A percentile compares a stretch with the other conserved stretches of the same genome.
Conservation (phyloP, 2,329 filamentous ascomycete species). For the Aspergillus versicolor region DNA sequence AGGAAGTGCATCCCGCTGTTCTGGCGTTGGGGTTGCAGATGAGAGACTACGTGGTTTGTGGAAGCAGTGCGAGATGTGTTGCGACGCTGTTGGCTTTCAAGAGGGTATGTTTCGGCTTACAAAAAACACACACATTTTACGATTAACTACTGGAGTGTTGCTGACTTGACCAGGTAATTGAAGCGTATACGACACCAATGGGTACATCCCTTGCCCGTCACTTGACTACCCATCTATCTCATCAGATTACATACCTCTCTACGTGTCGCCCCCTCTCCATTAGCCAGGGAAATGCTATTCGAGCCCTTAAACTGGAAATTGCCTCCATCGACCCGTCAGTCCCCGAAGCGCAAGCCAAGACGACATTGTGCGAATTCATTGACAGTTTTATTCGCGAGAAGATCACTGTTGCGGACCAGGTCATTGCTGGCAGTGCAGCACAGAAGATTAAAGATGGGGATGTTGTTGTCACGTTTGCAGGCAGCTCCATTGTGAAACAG, state of each 20-base stretch:
- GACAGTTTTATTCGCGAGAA: slow-evolving; percentile 89
- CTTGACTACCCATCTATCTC: slow-evolving; percentile 86
- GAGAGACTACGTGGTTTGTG: slow-evolving; percentile 81
- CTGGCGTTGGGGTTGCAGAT: slow-evolving; percentile 86
- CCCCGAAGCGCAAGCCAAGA: slow-evolving; percentile 78
- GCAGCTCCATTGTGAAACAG: slow-evolving; percentile 81
- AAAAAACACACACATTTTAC: neutral
- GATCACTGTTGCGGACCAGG: slow-evolving; percentile 80
- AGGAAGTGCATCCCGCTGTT: slow-evolving; percentile 81
- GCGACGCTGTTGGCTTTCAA: slow-evolving; percentile 89
- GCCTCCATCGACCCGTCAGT: slow-evolving; percentile 84
- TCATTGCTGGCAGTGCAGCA: slow-evolving; percentile 75
- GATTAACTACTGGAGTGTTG: neutral
- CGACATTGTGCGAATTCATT: slow-evolving; percentile 73
- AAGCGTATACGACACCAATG: slow-evolving; percentile 85
- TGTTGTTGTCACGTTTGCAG: slow-evolving; percentile 81
- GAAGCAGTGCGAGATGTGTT: slow-evolving; percentile 83
- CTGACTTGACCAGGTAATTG: slow-evolving; percentile 66
- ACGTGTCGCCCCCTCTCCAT: slow-evolving; percentile 95
- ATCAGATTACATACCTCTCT: slow-evolving; percentile 92
- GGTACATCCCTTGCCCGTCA: slow-evolving; percentile 85
- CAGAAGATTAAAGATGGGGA: slow-evolving; percentile 76
- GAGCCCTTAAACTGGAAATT: slow-evolving; percentile 90
- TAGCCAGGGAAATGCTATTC: slow-evolving; percentile 94
- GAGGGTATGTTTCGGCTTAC: slow-evolving; percentile 57